phyloP scores from a whole-genome alignment of 1,284 basidiomycete species.

The Abortiporus biennis region DNA sequence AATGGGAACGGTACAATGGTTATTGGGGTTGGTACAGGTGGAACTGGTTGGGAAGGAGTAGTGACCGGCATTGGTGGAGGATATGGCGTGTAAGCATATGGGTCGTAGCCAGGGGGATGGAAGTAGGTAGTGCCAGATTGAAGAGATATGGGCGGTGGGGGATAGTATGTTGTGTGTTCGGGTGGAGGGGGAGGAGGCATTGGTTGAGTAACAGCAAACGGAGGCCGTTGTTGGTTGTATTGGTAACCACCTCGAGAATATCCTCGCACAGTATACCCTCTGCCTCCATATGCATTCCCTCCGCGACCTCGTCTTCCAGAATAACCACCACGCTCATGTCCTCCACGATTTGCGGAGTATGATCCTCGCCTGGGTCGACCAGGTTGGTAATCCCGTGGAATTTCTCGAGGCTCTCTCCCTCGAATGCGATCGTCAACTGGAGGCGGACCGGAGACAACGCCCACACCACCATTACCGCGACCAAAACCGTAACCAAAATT shows the following conservation, averaged over 20 bases:
- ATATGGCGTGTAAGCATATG: slow-evolving; percentile 11
- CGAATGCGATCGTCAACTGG: slow-evolving; percentile 11
- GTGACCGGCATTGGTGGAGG: slow-evolving; percentile 16
- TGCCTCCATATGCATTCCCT: slow-evolving; percentile 23
- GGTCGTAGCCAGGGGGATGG: slow-evolving; percentile 13
- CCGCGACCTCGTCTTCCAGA: slow-evolving; percentile 20
- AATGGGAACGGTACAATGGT: slow-evolving; percentile 52
- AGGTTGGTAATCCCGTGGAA: slow-evolving; percentile 14
- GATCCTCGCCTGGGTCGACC: slow-evolving; percentile 24
- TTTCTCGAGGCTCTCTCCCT: slow-evolving; percentile 10
- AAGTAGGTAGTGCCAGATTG: slow-evolving; percentile 8
- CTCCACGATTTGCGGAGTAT: slow-evolving; percentile 16
- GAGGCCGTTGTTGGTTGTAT: slow-evolving; percentile 20
- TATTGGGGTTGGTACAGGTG: slow-evolving; percentile 52
- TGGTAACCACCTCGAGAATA: slow-evolving; percentile 18
- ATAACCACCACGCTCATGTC: slow-evolving; percentile 14
- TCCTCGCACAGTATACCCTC: slow-evolving; percentile 23
- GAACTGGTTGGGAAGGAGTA: slow-evolving; percentile 24
- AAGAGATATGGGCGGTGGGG: slow-evolving; percentile 12
- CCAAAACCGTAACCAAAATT: slow-evolving; percentile 49
- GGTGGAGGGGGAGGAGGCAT: slow-evolving; percentile 9
- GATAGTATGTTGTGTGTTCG: slow-evolving; percentile 18
- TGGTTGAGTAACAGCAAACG: slow-evolving; percentile 15
- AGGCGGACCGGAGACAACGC: background rate
- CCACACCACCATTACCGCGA: background rate